phyloP scores from a whole-genome alignment of 192 early-diverging fungal genomes.

The Oehlia diaphana region DNA sequence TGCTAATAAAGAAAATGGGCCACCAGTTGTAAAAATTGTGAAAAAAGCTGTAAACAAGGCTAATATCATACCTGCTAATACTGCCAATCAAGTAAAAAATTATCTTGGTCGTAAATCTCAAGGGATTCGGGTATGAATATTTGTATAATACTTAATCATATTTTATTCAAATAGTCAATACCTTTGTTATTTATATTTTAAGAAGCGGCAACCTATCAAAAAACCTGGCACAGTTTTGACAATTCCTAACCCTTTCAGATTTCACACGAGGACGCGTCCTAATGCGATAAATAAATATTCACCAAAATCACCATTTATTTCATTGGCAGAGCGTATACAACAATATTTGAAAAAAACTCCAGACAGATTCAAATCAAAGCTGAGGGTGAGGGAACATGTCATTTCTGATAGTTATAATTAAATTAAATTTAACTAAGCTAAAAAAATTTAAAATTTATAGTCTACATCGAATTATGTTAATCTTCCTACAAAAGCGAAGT shows the following conservation, averaged over 20 bases:
- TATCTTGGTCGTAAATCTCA: too few relatives aligned
- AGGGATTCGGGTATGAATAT: not conserved
- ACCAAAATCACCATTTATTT: slow-evolving; percentile 6
- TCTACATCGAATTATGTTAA: not conserved
- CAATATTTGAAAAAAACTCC: slow-evolving; percentile 12
- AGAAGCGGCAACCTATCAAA: not conserved
- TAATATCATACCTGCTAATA: too few relatives aligned
- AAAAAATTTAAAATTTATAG: not conserved
- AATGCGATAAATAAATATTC: not conserved
- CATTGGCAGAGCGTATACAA: not conserved
- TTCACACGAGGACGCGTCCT: not conserved
- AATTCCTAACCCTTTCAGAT: slow-evolving; percentile 18
- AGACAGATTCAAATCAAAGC: slow-evolving; percentile 22
- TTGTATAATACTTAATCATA: not conserved
- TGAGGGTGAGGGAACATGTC: not conserved
- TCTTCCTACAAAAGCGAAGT: not conserved
- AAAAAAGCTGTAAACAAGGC: too few relatives aligned
- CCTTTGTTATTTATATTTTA: not conserved
- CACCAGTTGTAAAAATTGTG: too few relatives aligned
- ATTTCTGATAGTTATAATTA: too few relatives aligned
- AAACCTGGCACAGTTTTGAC: not conserved
- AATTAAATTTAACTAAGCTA: not conserved
- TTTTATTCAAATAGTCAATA: not conserved
- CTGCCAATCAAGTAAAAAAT: too few relatives aligned
- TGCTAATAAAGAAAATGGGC: too few relatives aligned